Evolutionary conservation across 2,329 filamentous ascomycete genomes (phyloP), one percentile per base, ranked within the genome.

Genomic region (Nannizzia gypsea): DNA sequence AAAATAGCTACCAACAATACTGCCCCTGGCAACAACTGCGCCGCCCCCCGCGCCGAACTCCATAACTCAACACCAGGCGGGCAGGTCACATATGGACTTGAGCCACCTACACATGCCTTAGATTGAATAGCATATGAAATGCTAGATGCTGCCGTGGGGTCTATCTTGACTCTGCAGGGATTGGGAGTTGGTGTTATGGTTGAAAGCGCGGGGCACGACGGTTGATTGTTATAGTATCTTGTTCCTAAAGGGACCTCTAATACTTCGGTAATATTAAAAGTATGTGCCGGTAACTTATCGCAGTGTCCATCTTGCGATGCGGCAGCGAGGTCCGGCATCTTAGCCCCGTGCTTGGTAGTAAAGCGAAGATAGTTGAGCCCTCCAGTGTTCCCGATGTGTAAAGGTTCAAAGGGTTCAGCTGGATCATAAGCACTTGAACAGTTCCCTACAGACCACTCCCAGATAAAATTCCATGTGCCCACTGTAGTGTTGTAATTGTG

Each of bases 51-150:
- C 24, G 55, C 31, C 9, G 55, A 17, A 42, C 9, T 57, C 56
- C 17, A 17, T 17, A n/a, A n/a, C n/a, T n/a, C n/a, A n/a, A n/a
- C n/a, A n/a, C 34, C 56, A 13, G 56, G 36, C 13, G 56, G 36
- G 38, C 56, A 57, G 28, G 34, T 42, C 56, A 44, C 56, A 28
- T 3, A 8, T 44, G 56, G 56, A 20, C 15, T 44, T 4, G 3
- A 17, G n/a, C 13, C 2, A 5, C 40, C 57, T 11, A 31, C 13
- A 38, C 57, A 59, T 31, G 42, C 38, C 9, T 1, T 31, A 11
- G 57, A 28, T 59, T 59, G 57, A 28, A 59, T 48, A 20, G 57
- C 38, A 24, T 28, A 31, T 20, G 57, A 48, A 9, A 59, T 59
- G 57, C 57, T 59, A 24, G 22, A 48, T n/a, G 40, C 42, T n/a